These are phyloP conservation scores for Colletotrichum tanaceti DNA, from an alignment of 2,329 filamentous ascomycete species.

Conservation along the genomic window DNA sequence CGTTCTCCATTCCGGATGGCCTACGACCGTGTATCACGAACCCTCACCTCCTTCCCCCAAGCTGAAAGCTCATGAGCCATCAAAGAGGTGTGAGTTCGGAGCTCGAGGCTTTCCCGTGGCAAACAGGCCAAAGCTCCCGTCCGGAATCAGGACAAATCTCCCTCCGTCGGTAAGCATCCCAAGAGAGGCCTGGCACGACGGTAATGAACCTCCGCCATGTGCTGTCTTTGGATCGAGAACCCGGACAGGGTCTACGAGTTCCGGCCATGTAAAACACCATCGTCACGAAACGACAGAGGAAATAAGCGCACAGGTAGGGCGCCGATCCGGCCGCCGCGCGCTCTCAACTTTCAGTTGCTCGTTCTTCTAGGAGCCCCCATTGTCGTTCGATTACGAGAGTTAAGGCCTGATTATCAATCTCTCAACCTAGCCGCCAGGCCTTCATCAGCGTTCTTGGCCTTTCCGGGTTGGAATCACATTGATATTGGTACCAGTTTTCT, in stretches of 20 bases:
- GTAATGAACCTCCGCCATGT: constrained; percentile 5
- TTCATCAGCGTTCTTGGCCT: neutral
- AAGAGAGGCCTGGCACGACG: constrained; percentile 14
- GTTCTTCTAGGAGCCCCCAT: neutral
- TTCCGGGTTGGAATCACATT: neutral
- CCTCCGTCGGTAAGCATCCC: constrained; percentile 19
- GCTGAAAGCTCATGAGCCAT: neutral
- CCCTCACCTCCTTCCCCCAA: neutral
- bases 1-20: too few relatives aligned
- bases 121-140: neutral
- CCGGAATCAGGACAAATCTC: neutral
- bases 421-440: neutral
- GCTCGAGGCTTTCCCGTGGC: neutral
- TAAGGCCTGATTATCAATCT: neutral
- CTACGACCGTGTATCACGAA: neutral
- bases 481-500: too few relatives aligned
- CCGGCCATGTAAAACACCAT: neutral
- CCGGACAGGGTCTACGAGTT: neutral
- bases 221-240: neutral
- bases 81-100: neutral
- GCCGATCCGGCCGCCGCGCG: constrained; percentile 19
- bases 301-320: neutral
- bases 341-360: neutral
- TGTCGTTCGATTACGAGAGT: constrained; percentile 1
- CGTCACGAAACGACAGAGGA: neutral